Evolutionary conservation across 768 basidiomycete species (phyloP).

Genomic region (Dacryopinax spathularia): DNA sequence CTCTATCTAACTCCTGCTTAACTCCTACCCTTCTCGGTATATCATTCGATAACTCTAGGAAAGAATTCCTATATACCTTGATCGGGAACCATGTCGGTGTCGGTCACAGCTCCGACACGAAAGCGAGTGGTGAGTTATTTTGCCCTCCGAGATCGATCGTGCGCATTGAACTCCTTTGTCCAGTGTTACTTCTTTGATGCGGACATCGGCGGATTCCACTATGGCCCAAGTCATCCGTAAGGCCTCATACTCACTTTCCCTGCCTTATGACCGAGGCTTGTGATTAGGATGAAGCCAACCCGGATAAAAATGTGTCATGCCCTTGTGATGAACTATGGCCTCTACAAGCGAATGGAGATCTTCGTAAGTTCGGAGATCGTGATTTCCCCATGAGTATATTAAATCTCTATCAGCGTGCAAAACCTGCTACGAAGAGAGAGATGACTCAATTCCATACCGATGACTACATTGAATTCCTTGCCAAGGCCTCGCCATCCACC

Average conservation of each 20-base stretch:
- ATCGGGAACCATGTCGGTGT: not conserved
- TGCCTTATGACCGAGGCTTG: slow-evolving; percentile 12
- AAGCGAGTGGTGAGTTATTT: not conserved
- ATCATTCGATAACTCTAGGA: not conserved
- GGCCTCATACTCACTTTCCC: slow-evolving; percentile 17
- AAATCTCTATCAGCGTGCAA: slow-evolving; percentile 56
- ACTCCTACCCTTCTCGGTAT: too few species aligned
- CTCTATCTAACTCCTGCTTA: too few species aligned
- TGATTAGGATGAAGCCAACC: slow-evolving; percentile 82
- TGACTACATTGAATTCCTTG: slow-evolving; percentile 96
- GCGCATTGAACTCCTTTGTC: not conserved
- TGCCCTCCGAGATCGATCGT: not conserved
- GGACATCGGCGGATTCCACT: slow-evolving; percentile 97
- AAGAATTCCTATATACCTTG: not conserved
- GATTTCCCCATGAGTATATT: not conserved
- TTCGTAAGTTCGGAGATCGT: slow-evolving; percentile 55
- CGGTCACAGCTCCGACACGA: not conserved
- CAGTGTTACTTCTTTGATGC: slow-evolving; percentile 99
- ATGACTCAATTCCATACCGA: slow-evolving; percentile 99
- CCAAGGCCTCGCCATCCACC: slow-evolving; percentile 84
- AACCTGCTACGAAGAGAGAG: slow-evolving; percentile 97
- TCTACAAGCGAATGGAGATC: slow-evolving; percentile 99
- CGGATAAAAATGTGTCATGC: slow-evolving; percentile 99
- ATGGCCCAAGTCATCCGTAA: slow-evolving; percentile 93
- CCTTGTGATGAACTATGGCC: slow-evolving; percentile 96